These are phyloP conservation scores for Starmerella cellae DNA, from an alignment of 805 yeast genomes.

Conservation along the genomic window DNA sequence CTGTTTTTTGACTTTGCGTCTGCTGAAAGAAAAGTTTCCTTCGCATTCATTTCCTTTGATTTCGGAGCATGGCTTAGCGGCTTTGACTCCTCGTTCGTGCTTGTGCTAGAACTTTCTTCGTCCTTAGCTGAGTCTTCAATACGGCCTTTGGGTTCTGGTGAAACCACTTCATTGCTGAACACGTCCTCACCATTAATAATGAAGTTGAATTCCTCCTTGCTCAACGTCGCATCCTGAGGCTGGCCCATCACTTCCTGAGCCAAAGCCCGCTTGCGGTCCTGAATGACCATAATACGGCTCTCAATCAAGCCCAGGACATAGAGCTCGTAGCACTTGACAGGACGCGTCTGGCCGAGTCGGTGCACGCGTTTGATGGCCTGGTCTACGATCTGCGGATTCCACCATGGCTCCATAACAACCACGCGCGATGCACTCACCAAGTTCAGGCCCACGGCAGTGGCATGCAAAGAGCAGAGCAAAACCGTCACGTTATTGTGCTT, in stretches of 20 bases:
- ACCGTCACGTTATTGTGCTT: slow-evolving; percentile 19
- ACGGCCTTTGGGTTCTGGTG: too few species aligned
- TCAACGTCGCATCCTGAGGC: too few species aligned
- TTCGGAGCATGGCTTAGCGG: too few species aligned
- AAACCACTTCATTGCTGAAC: too few species aligned
- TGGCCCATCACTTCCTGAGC: too few species aligned
- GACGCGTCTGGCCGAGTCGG: slow-evolving; percentile 35
- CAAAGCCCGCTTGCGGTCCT: slow-evolving; percentile 28
- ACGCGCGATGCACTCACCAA: slow-evolving; percentile 34
- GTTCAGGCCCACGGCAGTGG: slow-evolving; percentile 37
- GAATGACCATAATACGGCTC: slow-evolving; percentile 29
- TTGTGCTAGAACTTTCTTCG: too few species aligned
- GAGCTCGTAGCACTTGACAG: slow-evolving; percentile 36
- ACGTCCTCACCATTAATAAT: slow-evolving; percentile 17
- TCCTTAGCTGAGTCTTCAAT: too few species aligned
- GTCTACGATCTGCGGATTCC: slow-evolving; percentile 40
- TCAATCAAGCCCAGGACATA: slow-evolving; percentile 32
- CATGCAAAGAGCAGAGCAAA: slow-evolving; percentile 33
- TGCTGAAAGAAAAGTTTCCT: too few species aligned
- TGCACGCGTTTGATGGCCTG: slow-evolving; percentile 43
- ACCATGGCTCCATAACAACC: slow-evolving; percentile 36
- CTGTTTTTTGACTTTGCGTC: too few species aligned
- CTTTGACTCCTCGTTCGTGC: too few species aligned
- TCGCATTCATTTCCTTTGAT: too few species aligned
- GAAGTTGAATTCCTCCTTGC: slow-evolving; percentile 55